Percentiles rank a stretch among this genome's conserved stretches.
phyloP scores from a whole-genome alignment of 805 yeast species.

The Cyberlindnera saturnus region DNA sequence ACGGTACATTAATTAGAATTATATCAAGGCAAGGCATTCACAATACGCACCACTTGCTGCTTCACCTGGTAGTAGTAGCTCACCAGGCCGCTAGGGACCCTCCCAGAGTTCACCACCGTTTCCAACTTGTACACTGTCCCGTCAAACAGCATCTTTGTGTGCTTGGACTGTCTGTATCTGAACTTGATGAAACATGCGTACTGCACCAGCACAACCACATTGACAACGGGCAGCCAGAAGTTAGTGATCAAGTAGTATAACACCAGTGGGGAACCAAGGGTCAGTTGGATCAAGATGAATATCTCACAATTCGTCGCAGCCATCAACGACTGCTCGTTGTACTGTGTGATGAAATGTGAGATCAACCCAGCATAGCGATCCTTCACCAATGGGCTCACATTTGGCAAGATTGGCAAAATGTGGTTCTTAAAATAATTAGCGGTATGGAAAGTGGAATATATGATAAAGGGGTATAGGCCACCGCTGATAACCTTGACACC shows the following conservation, averaged over 20 bases:
- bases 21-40: background rate
- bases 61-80: slow-evolving; percentile 14
- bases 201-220: slow-evolving; percentile 34
- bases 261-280: slow-evolving; percentile 38
- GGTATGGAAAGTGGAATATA: slow-evolving; percentile 61
- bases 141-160: slow-evolving; percentile 44
- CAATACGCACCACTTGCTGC: slow-evolving; percentile 4
- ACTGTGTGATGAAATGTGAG: slow-evolving; percentile 28
- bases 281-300: slow-evolving; percentile 32
- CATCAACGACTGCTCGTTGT: slow-evolving; percentile 37
- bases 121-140: slow-evolving; percentile 40
- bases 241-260: slow-evolving; percentile 27
- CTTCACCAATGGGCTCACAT: slow-evolving; percentile 17
- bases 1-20: too few species aligned
- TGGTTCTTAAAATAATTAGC: slow-evolving; percentile 50
- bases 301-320: slow-evolving; percentile 44
- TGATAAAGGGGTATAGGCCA: slow-evolving; percentile 52
- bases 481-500: slow-evolving; percentile 36
- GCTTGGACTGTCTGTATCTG: slow-evolving; percentile 51
- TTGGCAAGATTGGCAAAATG: slow-evolving; percentile 46
- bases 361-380: slow-evolving; percentile 26
- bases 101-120: slow-evolving; percentile 28
- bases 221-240: slow-evolving; percentile 25
- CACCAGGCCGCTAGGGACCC: slow-evolving; percentile 28
- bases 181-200: slow-evolving; percentile 53